Base-by-base conservation (phyloP, 2,329 filamentous ascomycete species). In the Colletotrichum australisinense region DNA sequence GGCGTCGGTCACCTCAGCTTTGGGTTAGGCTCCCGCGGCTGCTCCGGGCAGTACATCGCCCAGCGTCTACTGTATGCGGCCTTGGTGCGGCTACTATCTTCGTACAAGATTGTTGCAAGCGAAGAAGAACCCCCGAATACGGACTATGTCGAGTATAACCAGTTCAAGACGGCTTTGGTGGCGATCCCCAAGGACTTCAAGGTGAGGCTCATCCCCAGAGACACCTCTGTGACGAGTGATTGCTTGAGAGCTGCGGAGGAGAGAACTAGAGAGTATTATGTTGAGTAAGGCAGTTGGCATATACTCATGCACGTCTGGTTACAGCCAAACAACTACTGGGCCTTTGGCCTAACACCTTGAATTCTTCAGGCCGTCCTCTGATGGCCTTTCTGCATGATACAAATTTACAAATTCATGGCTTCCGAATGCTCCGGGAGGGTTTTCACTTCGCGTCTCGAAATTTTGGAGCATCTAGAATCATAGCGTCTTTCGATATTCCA, bases 131-230 rank as follows among this genome's bases (percentile, higher is more conserved):
- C 84, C 57, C 89, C 90, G 0, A 84, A 90, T 56, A 80, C 92
- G 75, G 84, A 92, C 78, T 83, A 87, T 0, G 84, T 92, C 52
- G 88, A 89, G 35, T 91, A 89, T 76, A 91, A 88, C 77, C 80
- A 82, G 2, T 87, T 87, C 24, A 86, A 89, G 0, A 92, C 90
- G 1, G 86, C 87, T 9, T 79, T 92, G 79, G 91, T 89, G 0
- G 88, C 88, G 2, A 89, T 92, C 75, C 90, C 90, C 0, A 91
- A 90, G 80, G 87, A 88, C 1, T 92, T 92, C 80, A 91, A 91
- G 81, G 84, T 89, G 59, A 86, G 88, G 0, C 86, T 91, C 69
- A 83, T 81, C 74, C 82, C 87, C 4, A 83, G 90, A 53, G 82
- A 90, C 76, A 80, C 30, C 7, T 5, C 5, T 11, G 16, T 83